Evolutionary conservation across 768 basidiomycete species (phyloP), one percentile per base, ranked within the genome.

Genomic region (Leucocoprinus leucothites): DNA sequence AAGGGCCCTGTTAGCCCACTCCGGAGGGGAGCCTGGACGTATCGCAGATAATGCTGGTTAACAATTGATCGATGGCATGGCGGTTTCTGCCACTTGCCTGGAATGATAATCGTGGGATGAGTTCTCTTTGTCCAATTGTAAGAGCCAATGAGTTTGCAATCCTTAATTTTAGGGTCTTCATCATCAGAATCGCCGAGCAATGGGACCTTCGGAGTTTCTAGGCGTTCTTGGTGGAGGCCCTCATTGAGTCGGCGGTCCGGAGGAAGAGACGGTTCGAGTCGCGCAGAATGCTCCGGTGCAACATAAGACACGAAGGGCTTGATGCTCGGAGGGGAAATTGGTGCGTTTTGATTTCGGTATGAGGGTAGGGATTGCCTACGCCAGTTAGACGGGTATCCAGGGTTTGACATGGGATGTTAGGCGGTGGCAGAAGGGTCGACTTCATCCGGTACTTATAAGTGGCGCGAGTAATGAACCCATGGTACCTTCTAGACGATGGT

Each of bases 81-180:
- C 40, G 48, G 35, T 34, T 19, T 18, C 26, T 36, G 19, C 13
- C 25, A 53, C 55, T 7, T 60, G 69, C 70, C 82, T 57, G 81
- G 82, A 9, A 82, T 75, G 46, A 78, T 72, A 49, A 85, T 83
- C 1, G 81, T 81, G 0, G 84, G 82, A 9, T 65, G 62, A 0
- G 64, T 58, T 0, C 68, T 71, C 21, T 66, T 64, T 28, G 74
- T 64, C 84, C 84, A 85, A 38, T 79, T 82, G 63, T 85, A 85
- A 0, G 84, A 85, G 3, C 79, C 78, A 41, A 83, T 65, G 31
- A 71, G 74, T 28, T 69, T 58, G 45, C 53, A 64, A 42, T 66
- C 54, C 65, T 84, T 63, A 25, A 79, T 69, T 19, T 62, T 57
- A 14, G 75, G 65, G 26, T 73, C 61, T 31, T 68, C 64, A 28